Evolutionary conservation across 1,284 basidiomycete species (phyloP).

Genomic region (Irpex rosettiformis): DNA sequence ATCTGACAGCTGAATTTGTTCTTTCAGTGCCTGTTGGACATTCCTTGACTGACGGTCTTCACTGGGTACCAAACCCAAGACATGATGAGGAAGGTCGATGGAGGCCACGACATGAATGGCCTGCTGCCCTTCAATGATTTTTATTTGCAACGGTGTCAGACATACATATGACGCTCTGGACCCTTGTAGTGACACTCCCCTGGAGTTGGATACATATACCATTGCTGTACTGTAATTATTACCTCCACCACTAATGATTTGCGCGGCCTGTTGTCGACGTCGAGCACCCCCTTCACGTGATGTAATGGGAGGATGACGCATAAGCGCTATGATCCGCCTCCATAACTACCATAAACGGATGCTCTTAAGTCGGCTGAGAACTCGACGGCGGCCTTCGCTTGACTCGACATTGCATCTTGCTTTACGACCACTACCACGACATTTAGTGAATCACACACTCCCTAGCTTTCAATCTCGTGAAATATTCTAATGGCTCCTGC

Average conservation of each 20-base stretch:
- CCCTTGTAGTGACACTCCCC: not conserved
- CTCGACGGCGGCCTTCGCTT: not conserved
- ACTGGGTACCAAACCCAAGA: slow-evolving; percentile 68
- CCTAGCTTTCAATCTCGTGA: not conserved
- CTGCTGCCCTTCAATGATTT: slow-evolving; percentile 45
- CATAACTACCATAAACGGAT: not conserved
- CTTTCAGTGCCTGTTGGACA: slow-evolving; percentile 65
- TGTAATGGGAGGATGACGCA: not conserved
- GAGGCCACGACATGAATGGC: slow-evolving; percentile 69
- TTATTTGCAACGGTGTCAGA: not conserved
- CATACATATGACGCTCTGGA: not conserved
- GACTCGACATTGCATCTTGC: slow-evolving; percentile 1
- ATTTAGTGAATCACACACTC: slow-evolving; percentile 1
- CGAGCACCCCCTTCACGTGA: not conserved
- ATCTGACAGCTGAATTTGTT: not conserved
- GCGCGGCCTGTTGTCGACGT: too few species aligned
- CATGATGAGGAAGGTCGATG: slow-evolving; percentile 69
- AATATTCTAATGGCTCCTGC: slow-evolving; percentile 8
- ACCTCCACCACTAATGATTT: not conserved
- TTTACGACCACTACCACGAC: slow-evolving; percentile 10
- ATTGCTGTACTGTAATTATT: not conserved
- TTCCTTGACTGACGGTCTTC: slow-evolving; percentile 55
- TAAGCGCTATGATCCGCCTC: slow-evolving; percentile 12
- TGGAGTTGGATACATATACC: not conserved
- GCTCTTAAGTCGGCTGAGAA: not conserved